phyloP scores from a whole-genome alignment of 1,284 basidiomycete species.

The Cutaneotrichosporon cutaneum region DNA sequence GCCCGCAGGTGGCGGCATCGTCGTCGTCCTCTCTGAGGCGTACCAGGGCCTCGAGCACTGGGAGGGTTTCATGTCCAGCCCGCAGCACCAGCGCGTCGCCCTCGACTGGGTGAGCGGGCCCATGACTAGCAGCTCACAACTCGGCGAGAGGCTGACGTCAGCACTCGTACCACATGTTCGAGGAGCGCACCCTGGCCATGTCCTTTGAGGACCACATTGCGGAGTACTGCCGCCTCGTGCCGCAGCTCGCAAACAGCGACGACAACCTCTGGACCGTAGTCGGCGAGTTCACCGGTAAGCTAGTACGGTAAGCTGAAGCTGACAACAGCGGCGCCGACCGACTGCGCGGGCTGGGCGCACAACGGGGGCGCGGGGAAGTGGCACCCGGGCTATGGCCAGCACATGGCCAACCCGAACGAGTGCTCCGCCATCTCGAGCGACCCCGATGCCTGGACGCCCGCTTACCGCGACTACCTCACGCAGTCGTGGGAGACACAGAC shows the following conservation, averaged over 20 bases:
- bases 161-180: conserved; percentile 33
- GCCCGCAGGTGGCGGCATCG: not conserved
- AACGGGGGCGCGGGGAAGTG: conserved; percentile 74
- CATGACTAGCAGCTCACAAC: not conserved
- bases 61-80: conserved; percentile 64
- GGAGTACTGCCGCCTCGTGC: conserved; percentile 2
- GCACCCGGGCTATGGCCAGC: conserved; percentile 60
- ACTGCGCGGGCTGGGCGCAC: conserved; percentile 81
- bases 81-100: conserved; percentile 36
- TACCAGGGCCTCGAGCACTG: conserved; percentile 76
- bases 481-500: conserved; percentile 81
- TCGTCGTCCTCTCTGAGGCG: conserved; percentile 64
- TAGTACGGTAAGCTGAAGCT: not conserved
- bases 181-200: conserved; percentile 32
- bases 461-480: conserved; percentile 75
- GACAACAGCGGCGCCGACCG: conserved; percentile 41
- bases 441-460: conserved; percentile 64
- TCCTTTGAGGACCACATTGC: conserved; percentile 39
- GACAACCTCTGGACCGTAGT: conserved; percentile 70
- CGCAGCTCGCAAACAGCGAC: conserved; percentile 31
- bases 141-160: not conserved
- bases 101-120: conserved; percentile 19
- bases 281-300: conserved; percentile 72
- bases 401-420: conserved; percentile 8
- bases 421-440: conserved; percentile 58